Percentiles rank a stretch among this genome's conserved stretches.
Evolutionary conservation across 768 basidiomycete genomes (phyloP).

Genomic region (Tricholoma saponaceum): DNA sequence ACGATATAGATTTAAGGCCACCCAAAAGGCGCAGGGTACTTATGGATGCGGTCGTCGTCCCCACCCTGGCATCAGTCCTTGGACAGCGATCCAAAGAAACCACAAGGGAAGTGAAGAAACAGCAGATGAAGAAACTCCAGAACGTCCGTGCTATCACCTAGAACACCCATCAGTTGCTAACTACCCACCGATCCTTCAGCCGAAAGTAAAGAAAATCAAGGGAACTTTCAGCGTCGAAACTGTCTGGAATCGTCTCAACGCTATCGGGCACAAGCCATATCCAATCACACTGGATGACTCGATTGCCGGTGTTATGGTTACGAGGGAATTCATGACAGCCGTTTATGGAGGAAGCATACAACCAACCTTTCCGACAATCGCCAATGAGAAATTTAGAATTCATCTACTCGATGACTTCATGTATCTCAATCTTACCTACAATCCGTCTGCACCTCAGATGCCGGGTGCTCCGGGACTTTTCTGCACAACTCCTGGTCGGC

Average conservation of each 20-base stretch:
- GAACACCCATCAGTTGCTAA: neutral
- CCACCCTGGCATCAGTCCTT: neutral
- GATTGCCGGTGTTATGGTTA: constrained; percentile 1
- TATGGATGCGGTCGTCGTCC: neutral
- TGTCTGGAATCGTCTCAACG: constrained; percentile 6
- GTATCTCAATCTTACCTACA: constrained; percentile 20
- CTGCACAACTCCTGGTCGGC: constrained; percentile 5
- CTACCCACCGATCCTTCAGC: neutral
- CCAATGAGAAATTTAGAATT: constrained; percentile 9
- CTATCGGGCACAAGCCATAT: neutral
- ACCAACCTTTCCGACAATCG: constrained; percentile 10
- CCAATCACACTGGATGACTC: constrained; percentile 1
- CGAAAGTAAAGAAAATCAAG: neutral
- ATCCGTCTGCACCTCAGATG: constrained; percentile 24
- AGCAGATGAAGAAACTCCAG: neutral
- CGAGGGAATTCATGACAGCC: constrained; percentile 2
- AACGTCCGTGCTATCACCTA: neutral
- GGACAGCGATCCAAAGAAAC: neutral
- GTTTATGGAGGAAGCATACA: constrained; percentile 7
- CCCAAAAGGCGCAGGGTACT: neutral
- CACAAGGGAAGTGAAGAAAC: neutral
- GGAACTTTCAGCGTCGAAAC: constrained; percentile 5
- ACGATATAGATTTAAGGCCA: too few species aligned
- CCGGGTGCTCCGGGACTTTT: constrained; percentile 28
- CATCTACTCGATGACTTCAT: constrained; percentile 27